Percentiles rank a stretch among this genome's conserved stretches.
phyloP scores from a whole-genome alignment of 768 basidiomycete species.

The Rhodotorula babjevae region DNA sequence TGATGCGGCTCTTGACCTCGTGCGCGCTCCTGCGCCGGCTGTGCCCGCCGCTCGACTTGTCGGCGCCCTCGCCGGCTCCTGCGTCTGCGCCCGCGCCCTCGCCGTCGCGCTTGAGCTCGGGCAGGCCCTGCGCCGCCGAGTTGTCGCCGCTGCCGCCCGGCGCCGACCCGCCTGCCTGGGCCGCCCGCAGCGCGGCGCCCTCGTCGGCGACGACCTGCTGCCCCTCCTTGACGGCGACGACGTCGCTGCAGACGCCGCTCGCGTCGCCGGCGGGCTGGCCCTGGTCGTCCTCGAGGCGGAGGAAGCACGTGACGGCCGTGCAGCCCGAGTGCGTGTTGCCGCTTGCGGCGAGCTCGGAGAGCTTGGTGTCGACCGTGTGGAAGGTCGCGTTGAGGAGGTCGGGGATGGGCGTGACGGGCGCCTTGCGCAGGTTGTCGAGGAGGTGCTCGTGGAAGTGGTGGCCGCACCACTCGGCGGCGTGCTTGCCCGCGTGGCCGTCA shows the following conservation, averaged over 20 bases:
- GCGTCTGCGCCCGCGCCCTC: not conserved
- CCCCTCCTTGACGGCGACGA: conserved; percentile 6
- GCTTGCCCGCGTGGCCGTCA: conserved; percentile 97
- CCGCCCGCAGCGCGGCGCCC: conserved; percentile 1
- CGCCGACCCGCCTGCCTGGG: not conserved
- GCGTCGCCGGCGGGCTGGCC: conserved; percentile 49
- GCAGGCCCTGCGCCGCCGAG: not conserved
- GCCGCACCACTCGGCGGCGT: conserved; percentile 99
- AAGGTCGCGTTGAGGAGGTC: conserved; percentile 90
- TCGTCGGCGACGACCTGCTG: not conserved
- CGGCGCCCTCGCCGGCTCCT: not conserved
- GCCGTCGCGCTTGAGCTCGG: not conserved
- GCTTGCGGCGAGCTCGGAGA: conserved; percentile 61
- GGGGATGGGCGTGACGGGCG: conserved; percentile 62
- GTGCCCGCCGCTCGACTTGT: not conserved
- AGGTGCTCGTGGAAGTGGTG: conserved; percentile 74
- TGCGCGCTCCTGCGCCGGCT: not conserved
- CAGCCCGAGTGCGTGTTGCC: conserved; percentile 85
- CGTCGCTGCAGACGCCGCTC: conserved; percentile 10
- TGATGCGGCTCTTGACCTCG: conserved; percentile 17
- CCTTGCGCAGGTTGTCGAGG: conserved; percentile 52
- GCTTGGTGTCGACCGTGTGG: conserved; percentile 77
- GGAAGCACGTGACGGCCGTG: conserved; percentile 91
- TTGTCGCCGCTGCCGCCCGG: conserved; percentile 1
- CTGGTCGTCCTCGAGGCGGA: conserved; percentile 78